Base-by-base conservation (phyloP, 1,284 basidiomycete genomes). In the Trametes versicolor region DNA sequence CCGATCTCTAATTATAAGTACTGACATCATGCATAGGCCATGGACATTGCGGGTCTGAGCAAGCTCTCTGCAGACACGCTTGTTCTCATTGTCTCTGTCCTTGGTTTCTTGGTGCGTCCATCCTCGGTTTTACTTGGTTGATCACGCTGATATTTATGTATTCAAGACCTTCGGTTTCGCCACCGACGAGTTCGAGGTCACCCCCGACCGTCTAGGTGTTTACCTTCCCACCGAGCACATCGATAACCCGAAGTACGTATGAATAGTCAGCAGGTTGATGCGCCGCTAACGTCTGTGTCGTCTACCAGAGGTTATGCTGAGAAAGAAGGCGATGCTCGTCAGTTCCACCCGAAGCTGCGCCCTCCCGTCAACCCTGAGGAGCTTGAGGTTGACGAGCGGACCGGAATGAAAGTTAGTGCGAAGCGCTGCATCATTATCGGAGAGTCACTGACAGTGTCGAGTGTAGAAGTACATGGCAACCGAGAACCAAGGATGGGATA, bases 201-300 rank as follows among this genome's bases (percentile, higher is more conserved):
- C 93, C 12, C 82, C 88, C 48, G 93, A 95, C 61, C 84, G 93
- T 55, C 83, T 96, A n/a, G 92, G 92, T 6, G 91, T 92, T 25
- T 96, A 96, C 77, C 84, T 94, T 6, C 91, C 92, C 8, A 84
- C 87, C 6, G 92, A 94, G 80, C 93, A 95, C 75, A 93, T 95
- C 67, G 90, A 92, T 74, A 91, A 90, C 70, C 90, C 89, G 5
- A 88, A 87, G 85, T 84, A 69, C 54, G 78, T 66, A 0, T 2
- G 4, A 25, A 29, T 2, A 10, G 0, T 5, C 10, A 1, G 25
- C 17, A 19, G 27, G 4, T 4, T 13, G n/a, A 56, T 55, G 36
- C 15, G 6, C 15, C 37, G 19, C 58, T 17, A 57, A 34, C 47
- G n/a, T 60, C 32, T 39, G 55, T 39, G 23, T 49, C 36, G 37